Evolutionary conservation across 345 rosid species (phyloP).

Genomic region (Eucalyptus fibrosa): DNA sequence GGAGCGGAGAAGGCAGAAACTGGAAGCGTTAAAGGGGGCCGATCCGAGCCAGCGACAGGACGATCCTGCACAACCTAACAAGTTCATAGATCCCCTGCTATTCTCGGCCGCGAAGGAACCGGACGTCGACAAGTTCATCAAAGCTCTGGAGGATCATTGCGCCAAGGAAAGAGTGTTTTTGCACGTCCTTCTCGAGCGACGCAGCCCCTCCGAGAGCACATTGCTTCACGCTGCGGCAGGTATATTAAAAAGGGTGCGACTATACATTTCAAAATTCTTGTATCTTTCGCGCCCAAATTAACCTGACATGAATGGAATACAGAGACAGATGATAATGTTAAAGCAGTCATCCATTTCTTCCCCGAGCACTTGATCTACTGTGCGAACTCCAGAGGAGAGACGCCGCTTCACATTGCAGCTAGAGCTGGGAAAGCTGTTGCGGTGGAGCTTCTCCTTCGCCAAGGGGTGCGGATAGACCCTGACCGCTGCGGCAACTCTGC

Average conservation of each 20-base stretch:
- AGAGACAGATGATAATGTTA: too few species aligned
- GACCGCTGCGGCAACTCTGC: background rate
- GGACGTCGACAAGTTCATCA: background rate
- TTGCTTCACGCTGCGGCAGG: background rate
- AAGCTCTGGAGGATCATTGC: too few species aligned
- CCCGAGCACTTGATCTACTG: background rate
- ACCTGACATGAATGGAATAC: too few species aligned
- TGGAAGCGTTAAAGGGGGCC: background rate
- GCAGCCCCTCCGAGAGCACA: background rate
- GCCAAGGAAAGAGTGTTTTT: background rate
- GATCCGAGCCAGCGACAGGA: background rate
- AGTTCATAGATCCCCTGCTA: background rate
- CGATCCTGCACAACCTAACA: background rate
- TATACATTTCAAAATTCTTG: too few species aligned
- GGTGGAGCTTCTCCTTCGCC: background rate
- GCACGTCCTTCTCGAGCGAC: background rate
- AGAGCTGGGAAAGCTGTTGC: background rate
- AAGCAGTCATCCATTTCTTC: background rate
- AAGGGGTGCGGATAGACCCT: fast-evolving
- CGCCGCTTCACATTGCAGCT: background rate
- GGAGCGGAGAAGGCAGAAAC: background rate
- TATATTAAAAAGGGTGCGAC: too few species aligned
- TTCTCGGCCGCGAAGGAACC: background rate
- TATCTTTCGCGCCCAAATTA: too few species aligned
- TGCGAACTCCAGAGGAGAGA: background rate